A percentile compares a stretch with the other conserved stretches of the same genome.
phyloP scores from a whole-genome alignment of 2,329 filamentous ascomycete species.

The Periconia sp. region DNA sequence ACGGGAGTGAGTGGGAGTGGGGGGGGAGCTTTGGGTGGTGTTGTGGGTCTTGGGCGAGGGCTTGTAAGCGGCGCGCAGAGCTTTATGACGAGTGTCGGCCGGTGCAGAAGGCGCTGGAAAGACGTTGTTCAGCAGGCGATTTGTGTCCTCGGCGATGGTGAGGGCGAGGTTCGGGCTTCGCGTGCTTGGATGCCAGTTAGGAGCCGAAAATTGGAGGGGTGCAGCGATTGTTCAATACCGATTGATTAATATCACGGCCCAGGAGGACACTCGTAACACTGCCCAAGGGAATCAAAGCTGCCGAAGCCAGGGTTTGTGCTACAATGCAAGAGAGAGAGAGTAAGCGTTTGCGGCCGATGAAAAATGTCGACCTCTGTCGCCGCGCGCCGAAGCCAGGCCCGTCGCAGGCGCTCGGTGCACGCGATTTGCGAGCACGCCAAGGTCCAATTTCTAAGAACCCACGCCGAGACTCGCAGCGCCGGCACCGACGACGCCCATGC shows the following conservation, averaged over 20 bases:
- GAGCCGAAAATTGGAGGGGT: conserved; percentile 14
- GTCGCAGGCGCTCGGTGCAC: conserved; percentile 4
- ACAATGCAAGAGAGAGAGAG: not conserved
- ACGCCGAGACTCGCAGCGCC: conserved; percentile 11
- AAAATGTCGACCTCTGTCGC: conserved; percentile 7
- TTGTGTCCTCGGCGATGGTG: conserved; percentile 23
- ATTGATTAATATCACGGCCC: conserved; percentile 22
- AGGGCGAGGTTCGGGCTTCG: conserved; percentile 29
- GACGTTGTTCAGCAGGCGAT: conserved; percentile 15
- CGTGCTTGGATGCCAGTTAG: conserved; percentile 21
- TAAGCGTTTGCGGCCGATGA: not conserved
- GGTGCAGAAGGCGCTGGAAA: conserved; percentile 25
- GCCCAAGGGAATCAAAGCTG: no score
- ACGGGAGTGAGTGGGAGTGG: conserved; percentile 14
- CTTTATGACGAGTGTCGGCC: not conserved
- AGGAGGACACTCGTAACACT: conserved; percentile 1
- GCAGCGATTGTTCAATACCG: conserved; percentile 15
- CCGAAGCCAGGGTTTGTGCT: not conserved
- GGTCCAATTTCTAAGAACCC: conserved; percentile 14
- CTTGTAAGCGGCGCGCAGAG: no score
- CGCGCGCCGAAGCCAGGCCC: conserved; percentile 2
- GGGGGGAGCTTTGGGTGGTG: conserved; percentile 18
- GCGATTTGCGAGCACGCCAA: conserved; percentile 18
- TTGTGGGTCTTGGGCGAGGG: conserved; percentile 17
- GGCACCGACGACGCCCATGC: conserved; percentile 1